Evolutionary conservation across 306 rosid genomes (phyloP).

Genomic region (Vigna hirtella): DNA sequence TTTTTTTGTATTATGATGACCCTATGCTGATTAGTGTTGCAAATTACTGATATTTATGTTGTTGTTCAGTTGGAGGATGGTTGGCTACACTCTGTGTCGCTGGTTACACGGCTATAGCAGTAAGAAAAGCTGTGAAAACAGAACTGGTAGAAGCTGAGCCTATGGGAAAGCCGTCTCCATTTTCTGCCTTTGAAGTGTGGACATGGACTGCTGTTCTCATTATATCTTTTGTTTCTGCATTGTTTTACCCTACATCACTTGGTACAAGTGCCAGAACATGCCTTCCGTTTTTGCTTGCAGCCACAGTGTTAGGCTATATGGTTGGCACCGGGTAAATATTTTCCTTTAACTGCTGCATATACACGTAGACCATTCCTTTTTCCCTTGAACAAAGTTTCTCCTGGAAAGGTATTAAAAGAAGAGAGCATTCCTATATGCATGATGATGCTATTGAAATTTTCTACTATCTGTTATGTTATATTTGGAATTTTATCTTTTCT

Average conservation of each 20-base stretch:
- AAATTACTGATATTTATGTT: constrained; percentile 33
- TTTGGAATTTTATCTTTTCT: constrained; percentile 20
- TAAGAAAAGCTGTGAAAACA: constrained; percentile 86
- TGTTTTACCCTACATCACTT: constrained; percentile 71
- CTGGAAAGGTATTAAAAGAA: neutral
- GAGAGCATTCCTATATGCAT: neutral
- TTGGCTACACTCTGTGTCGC: constrained; percentile 87
- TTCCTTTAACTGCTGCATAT: constrained; percentile 28
- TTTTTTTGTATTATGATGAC: neutral
- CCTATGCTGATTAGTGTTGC: neutral
- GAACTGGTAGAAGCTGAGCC: constrained; percentile 91
- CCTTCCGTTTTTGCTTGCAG: constrained; percentile 95
- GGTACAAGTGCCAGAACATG: constrained; percentile 90
- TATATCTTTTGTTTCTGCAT: constrained; percentile 69
- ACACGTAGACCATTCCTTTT: neutral
- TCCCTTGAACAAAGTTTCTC: neutral
- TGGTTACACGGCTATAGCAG: constrained; percentile 82
- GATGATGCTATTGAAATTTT: constrained; percentile 18
- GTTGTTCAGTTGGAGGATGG: constrained; percentile 89
- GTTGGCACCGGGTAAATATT: constrained; percentile 84
- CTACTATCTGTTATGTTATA: neutral
- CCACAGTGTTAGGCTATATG: constrained; percentile 89
- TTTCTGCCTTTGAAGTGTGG: constrained; percentile 79
- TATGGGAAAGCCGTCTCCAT: constrained; percentile 85
- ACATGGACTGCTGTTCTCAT: constrained; percentile 76